Evolutionary conservation across 2,329 filamentous ascomycete genomes (phyloP).

Genomic region (Xylaria sp.): DNA sequence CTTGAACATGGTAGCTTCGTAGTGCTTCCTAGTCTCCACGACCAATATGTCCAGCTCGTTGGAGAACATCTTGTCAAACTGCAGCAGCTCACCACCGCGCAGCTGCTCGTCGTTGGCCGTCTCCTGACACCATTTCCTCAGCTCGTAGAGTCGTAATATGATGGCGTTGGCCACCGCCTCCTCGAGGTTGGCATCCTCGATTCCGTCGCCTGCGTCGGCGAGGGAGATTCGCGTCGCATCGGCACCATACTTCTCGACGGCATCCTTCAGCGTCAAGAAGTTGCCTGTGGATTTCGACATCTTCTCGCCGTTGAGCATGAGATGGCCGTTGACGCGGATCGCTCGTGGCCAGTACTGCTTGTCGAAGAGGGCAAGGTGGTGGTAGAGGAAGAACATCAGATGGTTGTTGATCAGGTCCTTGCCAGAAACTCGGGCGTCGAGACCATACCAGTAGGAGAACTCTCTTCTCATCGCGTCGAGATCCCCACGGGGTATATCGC

Average conservation of each 20-base stretch:
- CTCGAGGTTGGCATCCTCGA: slow-evolving; percentile 96
- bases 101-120: slow-evolving; percentile 73
- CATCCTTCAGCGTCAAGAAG: slow-evolving; percentile 86
- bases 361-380: slow-evolving; percentile 87
- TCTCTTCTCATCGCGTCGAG: slow-evolving; percentile 83
- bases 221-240: slow-evolving; percentile 90
- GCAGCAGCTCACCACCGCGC: slow-evolving; percentile 75
- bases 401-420: slow-evolving; percentile 96
- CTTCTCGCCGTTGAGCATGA: slow-evolving; percentile 95
- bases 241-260: slow-evolving; percentile 89
- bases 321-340: slow-evolving; percentile 87
- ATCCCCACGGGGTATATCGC: slow-evolving; percentile 66
- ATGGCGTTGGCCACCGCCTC: slow-evolving; percentile 91
- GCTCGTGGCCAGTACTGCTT: slow-evolving; percentile 85
- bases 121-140: slow-evolving; percentile 93
- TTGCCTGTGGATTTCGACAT: slow-evolving; percentile 98
- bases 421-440: slow-evolving; percentile 84
- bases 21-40: slow-evolving; percentile 77
- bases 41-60: slow-evolving; percentile 90
- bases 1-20: slow-evolving; percentile 80
- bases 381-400: slow-evolving; percentile 93
- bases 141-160: slow-evolving; percentile 74
- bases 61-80: slow-evolving; percentile 76
- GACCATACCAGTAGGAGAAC: slow-evolving; percentile 96
- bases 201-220: slow-evolving; percentile 91